Evolutionary conservation across 805 yeast species (phyloP).

Genomic region (Sugiyamaella americana): DNA sequence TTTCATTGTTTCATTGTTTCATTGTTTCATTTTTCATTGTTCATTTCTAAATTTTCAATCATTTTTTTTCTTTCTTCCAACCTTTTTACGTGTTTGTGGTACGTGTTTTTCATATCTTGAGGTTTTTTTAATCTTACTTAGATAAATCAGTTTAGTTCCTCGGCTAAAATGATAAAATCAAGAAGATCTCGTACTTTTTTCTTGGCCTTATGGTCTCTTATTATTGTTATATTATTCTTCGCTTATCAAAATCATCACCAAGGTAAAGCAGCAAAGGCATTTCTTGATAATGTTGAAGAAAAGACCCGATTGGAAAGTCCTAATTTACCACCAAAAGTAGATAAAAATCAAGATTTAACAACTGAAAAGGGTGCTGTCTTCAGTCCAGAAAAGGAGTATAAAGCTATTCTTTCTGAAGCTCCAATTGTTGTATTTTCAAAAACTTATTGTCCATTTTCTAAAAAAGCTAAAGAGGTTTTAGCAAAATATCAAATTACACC

Average conservation of each 20-base stretch:
- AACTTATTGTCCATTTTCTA: conserved; percentile 60
- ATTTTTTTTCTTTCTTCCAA: too few species aligned
- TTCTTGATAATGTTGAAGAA: conserved; percentile 14
- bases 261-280: conserved; percentile 9
- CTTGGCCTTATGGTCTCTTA: conserved; percentile 37
- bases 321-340: conserved; percentile 3
- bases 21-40: too few species aligned
- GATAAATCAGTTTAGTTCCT: too few species aligned
- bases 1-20: too few species aligned
- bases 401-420: conserved; percentile 49
- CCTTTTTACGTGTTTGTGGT: too few species aligned
- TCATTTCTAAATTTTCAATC: too few species aligned
- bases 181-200: conserved; percentile 39
- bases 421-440: conserved; percentile 54
- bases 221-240: conserved; percentile 30
- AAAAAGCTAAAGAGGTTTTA: conserved; percentile 61
- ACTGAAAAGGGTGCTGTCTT: conserved; percentile 32
- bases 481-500: conserved; percentile 65
- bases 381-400: conserved; percentile 49
- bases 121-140: too few species aligned
- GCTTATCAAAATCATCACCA: conserved; percentile 32
- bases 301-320: conserved; percentile 8
- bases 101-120: too few species aligned
- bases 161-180: conserved; percentile 22
- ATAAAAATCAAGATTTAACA: conserved; percentile 20